phyloP scores from a whole-genome alignment of 1,284 basidiomycete species.

The Wallemia mellicola region DNA sequence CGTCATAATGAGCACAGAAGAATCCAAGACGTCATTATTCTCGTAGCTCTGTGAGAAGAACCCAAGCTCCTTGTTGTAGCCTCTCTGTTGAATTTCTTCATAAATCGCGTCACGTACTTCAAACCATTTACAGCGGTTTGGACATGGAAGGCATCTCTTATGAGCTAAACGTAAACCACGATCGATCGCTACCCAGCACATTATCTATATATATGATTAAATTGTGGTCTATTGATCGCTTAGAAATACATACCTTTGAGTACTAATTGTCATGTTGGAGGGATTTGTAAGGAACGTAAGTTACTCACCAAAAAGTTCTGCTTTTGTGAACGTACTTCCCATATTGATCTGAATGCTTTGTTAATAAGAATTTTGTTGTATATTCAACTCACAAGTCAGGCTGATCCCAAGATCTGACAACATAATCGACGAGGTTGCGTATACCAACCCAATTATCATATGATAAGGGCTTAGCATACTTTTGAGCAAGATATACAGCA shows the following conservation, averaged over 20 bases:
- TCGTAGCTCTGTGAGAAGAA: constrained; percentile 19
- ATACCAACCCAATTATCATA: constrained; percentile 17
- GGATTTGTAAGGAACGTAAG: not conserved
- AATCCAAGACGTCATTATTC: constrained; percentile 18
- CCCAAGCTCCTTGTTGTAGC: constrained; percentile 31
- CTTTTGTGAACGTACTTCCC: constrained; percentile 55
- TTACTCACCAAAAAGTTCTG: constrained; percentile 45
- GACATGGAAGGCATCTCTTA: constrained; percentile 32
- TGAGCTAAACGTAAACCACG: constrained; percentile 64
- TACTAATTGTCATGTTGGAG: constrained; percentile 23
- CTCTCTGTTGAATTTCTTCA: constrained; percentile 46
- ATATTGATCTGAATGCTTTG: not conserved
- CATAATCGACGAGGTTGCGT: constrained; percentile 18
- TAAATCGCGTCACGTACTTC: constrained; percentile 44
- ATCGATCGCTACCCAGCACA: constrained; percentile 84
- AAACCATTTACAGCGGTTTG: constrained; percentile 29
- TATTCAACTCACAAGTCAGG: constrained; percentile 14
- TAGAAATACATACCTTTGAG: constrained; percentile 44
- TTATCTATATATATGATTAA: constrained; percentile 25
- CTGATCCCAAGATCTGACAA: constrained; percentile 9
- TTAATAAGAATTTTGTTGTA: not conserved
- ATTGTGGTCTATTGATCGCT: too few species aligned
- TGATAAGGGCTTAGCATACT: constrained; percentile 24
- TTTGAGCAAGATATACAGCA: constrained; percentile 76
- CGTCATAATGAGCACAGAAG: constrained; percentile 32